phyloP scores from a whole-genome alignment of 148 eudicot genomes.

The Mesembryanthemum crystallinum region DNA sequence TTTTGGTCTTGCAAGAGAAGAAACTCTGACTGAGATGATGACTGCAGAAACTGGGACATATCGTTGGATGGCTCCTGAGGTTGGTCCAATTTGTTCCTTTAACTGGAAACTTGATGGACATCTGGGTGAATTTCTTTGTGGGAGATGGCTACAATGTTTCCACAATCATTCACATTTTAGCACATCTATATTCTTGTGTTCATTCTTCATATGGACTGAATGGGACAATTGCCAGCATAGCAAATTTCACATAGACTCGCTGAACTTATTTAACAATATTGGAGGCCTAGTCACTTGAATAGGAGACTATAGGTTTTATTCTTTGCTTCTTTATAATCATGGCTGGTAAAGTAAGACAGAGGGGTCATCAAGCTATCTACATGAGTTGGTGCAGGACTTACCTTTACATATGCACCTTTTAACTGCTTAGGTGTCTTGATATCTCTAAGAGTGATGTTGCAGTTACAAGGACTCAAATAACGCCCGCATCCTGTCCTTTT shows the following conservation, averaged over 20 bases:
- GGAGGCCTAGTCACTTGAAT: not conserved
- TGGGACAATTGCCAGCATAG: not conserved
- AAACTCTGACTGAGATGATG: conserved; percentile 96
- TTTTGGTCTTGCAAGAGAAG: conserved; percentile 99
- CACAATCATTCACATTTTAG: not conserved
- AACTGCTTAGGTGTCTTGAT: too few relatives aligned
- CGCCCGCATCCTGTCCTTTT: too few relatives aligned
- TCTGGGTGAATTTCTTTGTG: not conserved
- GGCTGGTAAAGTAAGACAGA: not conserved
- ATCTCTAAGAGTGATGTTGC: too few relatives aligned
- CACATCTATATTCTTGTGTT: not conserved
- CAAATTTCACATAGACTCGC: not conserved
- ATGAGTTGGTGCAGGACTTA: not conserved
- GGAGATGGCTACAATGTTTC: conserved; percentile 1
- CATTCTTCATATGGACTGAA: not conserved
- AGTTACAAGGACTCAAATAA: too few relatives aligned
- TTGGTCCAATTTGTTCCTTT: conserved; percentile 29
- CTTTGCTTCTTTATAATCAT: not conserved
- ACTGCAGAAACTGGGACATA: conserved; percentile 99
- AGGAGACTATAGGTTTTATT: not conserved
- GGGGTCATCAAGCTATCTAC: not conserved
- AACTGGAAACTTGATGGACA: not conserved
- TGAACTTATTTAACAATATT: not conserved
- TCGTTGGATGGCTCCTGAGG: conserved; percentile 99
- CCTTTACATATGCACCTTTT: too few relatives aligned